Percentiles rank a stretch among this genome's conserved stretches.
Evolutionary conservation across 129 eudicot species (phyloP).

Genomic region (Kitagawia praeruptora): DNA sequence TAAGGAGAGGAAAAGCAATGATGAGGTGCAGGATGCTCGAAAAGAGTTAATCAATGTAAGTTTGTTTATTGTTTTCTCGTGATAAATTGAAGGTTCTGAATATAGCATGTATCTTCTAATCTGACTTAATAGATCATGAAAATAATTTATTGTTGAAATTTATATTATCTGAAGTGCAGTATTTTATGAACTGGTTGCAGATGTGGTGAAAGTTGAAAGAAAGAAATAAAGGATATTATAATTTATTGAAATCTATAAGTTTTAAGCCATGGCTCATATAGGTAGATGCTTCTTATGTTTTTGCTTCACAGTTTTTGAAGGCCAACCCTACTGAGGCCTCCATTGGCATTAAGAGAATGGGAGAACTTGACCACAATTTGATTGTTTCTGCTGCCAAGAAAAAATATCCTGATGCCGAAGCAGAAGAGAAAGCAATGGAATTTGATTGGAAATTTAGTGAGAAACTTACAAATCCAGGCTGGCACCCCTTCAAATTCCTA

Average conservation of each 20-base stretch:
- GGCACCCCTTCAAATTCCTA: conserved; percentile 74
- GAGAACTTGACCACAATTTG: conserved; percentile 42
- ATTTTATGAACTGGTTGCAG: neutral
- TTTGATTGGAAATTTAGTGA: conserved; percentile 42
- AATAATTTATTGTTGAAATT: no score
- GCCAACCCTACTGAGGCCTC: conserved; percentile 9
- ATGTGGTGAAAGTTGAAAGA: neutral
- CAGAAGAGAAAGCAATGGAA: conserved; percentile 37
- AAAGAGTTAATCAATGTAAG: conserved; percentile 53
- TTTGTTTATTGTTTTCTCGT: neutral
- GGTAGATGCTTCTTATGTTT: neutral
- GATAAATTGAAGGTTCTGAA: neutral
- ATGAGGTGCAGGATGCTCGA: conserved; percentile 65
- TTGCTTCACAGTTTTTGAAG: conserved; percentile 29
- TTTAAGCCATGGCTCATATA: neutral
- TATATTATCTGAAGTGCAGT: neutral
- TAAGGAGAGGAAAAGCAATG: conserved; percentile 42
- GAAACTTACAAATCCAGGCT: conserved; percentile 49
- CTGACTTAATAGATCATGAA: neutral
- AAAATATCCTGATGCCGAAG: conserved; percentile 35
- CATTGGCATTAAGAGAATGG: conserved; percentile 72
- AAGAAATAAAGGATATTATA: neutral
- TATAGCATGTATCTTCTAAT: neutral
- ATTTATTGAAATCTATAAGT: neutral
- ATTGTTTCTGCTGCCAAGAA: conserved; percentile 37